Base-by-base conservation (phyloP, 345 rosid genomes). In the sweet orange (Citrus sinensis) region DNA sequence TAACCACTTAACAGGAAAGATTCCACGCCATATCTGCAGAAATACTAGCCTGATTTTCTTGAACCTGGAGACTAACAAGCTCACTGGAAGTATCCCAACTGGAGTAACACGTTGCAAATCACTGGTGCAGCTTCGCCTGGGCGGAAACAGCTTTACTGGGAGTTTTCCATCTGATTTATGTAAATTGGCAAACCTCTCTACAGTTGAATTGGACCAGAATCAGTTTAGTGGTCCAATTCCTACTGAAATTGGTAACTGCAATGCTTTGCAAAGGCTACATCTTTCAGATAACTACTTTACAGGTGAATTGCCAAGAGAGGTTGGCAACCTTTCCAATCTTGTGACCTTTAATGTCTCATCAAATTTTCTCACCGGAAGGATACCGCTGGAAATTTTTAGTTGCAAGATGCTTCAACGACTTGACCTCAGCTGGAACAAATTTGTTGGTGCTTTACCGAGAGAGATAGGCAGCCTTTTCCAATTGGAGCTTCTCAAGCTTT, bases 381-480 rank as follows among this genome's bases (percentile, higher is more conserved):
- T 95, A 61, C 96, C 98, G 16, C 78, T 82, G 7, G 96, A 90
- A 64, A 88, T 93, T 63, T 93, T 93, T 55, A 82, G 73, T 46
- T 93, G 96, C 86, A 80, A 62, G 82, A 88, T 84, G 96, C 99
- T 95, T 80, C 97, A 95, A 81, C 75, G 98, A 63, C 94, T 95
- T 40, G 99, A 95, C 80, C 86, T 95, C 80, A 92, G 93, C 85
- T 76, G 75, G 67, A 95, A 95, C 78, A 81, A 62, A 39, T 92
- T 95, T 80, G 74, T 62, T 4, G 96, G 97, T 24, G 65, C 79
- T 71, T 82, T 95, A 51, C 92, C 94, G 7, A 80, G 78, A 29
- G 88, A 87, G 73, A 78, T 93, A 4, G 96, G 98, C 78, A 83
- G 74, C 49, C 92, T 95, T 67, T 86, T 86, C 73, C 92, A 91